Base-by-base conservation (phyloP, 352 stramenopile species). In the Phytophthora foliorum region DNA sequence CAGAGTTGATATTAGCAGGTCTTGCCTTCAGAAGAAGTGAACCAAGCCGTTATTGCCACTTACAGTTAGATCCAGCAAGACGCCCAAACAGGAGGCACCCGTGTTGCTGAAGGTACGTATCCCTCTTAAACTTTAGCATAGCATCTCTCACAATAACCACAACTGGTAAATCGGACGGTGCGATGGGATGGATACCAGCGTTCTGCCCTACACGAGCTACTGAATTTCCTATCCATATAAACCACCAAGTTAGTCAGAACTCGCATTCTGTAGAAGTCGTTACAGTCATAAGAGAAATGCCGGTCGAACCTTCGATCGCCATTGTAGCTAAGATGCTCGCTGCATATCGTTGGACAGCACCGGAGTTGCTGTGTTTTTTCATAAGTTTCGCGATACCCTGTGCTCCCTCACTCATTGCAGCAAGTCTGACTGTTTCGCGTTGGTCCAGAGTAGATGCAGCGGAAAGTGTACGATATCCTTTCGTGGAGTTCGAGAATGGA, bases 41-140 rank as follows among this genome's bases (percentile, higher is more conserved):
- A 34, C n/a, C 31, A 19, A 57, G 17, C 7, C 19, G 6, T 9
- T 11, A 21, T 4, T 24, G 8, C n/a, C 21, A 63, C 57, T 32
- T 29, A 84, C 77, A 58, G 48, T 62, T 67, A 7, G 50, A 71
- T 34, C 29, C 63, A 13, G 78, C 80, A 6, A 90, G 74, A 6
- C 72, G 77, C 25, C 83, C 83, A 53, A 89, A 74, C 22, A 90
- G 68, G 31, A 83, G 38, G 41, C 81, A 80, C 0, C 58, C 66
- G 34, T 82, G 56, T 1, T 69, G 67, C 44, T 82, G 76, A 2
- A 92, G 64, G 4, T 61, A 16, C 39, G 66, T 77, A 25, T 91
- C 78, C 24, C 74, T 69, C 22, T 78, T 75, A 49, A 90, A 93
- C 46, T 73, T 81, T 7, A 80, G 46, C 66, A 90, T 81, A 1